Base-by-base conservation (phyloP, 2,329 filamentous ascomycete genomes). In the Fusarium sp. region DNA sequence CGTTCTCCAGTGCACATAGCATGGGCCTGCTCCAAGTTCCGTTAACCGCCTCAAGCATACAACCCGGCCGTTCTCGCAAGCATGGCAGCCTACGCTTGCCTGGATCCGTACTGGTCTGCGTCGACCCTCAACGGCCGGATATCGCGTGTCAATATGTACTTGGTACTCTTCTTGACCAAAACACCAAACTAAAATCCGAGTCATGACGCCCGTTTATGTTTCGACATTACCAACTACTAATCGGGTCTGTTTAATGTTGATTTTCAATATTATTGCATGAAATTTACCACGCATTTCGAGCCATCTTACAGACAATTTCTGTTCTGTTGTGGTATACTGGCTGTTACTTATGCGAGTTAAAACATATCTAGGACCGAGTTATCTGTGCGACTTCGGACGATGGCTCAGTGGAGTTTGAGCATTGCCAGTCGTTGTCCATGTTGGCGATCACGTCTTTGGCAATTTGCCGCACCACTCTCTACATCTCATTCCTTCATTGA, bases 11-110 rank as follows among this genome's bases (percentile, higher is more conserved):
- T 31, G 49, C 65, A 54, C 58, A 69, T 73, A 66, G 62, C 64
- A 60, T 57, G 46, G 42, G 31, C 50, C 45, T 70, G 22, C 53
- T 56, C 35, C 38, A 44, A 58, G 64, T 55, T 58, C 55, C 52
- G 41, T 73, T 71, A 71, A 55, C 66, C 66, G 62, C 71, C 58
- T 65, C 63, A 68, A 71, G 62, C 66, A 73, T 59, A 52, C 25
- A 61, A 46, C 58, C 57, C 47, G 52, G 39, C 56, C 56, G 49
- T 68, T 61, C 69, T 68, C 59, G 41, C 38, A 68, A 35, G 36
- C 41, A 50, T 39, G 45, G 44, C 42, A 68, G 31, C 47, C 52
- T 52, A 41, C 47, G 45, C 41, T 65, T 67, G 39, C 38, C 62
- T 63, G 41, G 33, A 53, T 53, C 54, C 22, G 42, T 46, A 29